These are phyloP conservation scores for Salix arbutifolia DNA, from an alignment of 345 rosid genomes.

Conservation along the genomic window DNA sequence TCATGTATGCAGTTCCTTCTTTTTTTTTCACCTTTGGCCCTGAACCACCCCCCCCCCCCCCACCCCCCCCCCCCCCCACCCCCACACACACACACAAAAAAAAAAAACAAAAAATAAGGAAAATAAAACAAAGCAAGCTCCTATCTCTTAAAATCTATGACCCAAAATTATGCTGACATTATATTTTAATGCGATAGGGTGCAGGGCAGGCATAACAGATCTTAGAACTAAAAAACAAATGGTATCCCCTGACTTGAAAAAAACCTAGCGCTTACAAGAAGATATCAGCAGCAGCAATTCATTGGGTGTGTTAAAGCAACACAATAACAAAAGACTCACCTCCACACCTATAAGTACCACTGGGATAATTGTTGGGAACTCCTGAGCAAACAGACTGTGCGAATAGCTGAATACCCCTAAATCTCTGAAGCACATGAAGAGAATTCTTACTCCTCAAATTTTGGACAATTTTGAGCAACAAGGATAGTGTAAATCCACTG, in stretches of 20 bases:
- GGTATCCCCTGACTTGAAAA: neutral
- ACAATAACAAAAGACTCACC: constrained; percentile 10
- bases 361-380: constrained; percentile 36
- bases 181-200: neutral
- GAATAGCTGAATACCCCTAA: constrained; percentile 69
- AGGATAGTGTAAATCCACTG: constrained; percentile 61
- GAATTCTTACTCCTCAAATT: constrained; percentile 49
- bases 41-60: no score
- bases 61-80: no score
- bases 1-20: no score
- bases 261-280: neutral
- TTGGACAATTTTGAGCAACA: constrained; percentile 61
- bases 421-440: constrained; percentile 77
- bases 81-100: no score
- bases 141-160: neutral
- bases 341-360: constrained; percentile 14
- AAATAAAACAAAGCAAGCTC: no score
- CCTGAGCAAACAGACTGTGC: constrained; percentile 72
- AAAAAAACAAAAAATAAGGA: no score
- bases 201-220: neutral
- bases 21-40: no score
- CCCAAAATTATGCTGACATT: neutral
- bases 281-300: neutral
- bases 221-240: neutral
- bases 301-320: neutral